Percentiles rank a stretch among this genome's conserved stretches.
Evolutionary conservation across 345 rosid species (phyloP).

Genomic region (Combretum micranthum): DNA sequence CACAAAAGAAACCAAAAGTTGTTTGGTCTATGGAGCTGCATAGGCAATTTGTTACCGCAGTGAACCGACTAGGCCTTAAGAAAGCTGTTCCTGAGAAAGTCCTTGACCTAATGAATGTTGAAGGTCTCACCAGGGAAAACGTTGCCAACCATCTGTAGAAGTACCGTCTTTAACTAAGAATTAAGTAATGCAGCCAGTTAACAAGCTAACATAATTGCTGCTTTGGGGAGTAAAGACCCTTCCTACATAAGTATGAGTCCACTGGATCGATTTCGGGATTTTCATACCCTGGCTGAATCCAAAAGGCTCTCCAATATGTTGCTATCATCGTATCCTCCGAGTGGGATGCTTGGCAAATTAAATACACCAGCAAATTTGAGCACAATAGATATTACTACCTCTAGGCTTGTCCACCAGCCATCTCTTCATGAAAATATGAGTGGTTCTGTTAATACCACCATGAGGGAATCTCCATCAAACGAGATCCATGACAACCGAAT

Average conservation of each 20-base stretch:
- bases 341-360: conserved; percentile 60
- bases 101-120: conserved; percentile 87
- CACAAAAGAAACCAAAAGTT: conserved; percentile 76
- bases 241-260: conserved; percentile 53
- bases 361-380: conserved; percentile 60
- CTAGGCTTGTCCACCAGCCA: conserved; percentile 36
- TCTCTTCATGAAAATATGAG: conserved; percentile 29
- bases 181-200: conserved; percentile 53
- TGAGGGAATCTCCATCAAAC: conserved; percentile 42
- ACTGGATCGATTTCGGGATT: conserved; percentile 40
- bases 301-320: too few species aligned
- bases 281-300: conserved; percentile 35
- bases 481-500: conserved; percentile 25
- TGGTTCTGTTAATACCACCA: too few species aligned
- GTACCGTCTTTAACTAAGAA: conserved; percentile 66
- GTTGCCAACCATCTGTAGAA: conserved; percentile 98
- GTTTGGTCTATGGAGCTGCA: conserved; percentile 82
- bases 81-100: conserved; percentile 96
- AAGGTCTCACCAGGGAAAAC: conserved; percentile 80
- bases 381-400: conserved; percentile 47
- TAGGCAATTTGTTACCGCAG: conserved; percentile 63
- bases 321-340: too few species aligned
- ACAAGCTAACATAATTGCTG: conserved; percentile 58
- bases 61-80: conserved; percentile 70
- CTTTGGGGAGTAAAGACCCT: too few species aligned